Evolutionary conservation across 176 grass and related monocot genomes (phyloP).

Genomic region (Zoysia japonica): DNA sequence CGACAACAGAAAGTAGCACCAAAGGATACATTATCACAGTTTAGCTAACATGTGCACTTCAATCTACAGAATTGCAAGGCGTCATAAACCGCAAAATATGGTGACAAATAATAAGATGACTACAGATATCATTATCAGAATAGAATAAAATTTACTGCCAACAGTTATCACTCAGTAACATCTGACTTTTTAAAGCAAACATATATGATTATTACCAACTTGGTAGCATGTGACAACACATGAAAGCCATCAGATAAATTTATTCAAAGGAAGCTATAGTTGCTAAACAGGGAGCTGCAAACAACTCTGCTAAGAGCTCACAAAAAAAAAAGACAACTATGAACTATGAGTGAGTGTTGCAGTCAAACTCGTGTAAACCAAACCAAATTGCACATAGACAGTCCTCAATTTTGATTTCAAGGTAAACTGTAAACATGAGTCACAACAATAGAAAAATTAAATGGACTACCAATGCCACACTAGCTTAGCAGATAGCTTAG

Average conservation of each 20-base stretch:
- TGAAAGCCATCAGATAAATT: constrained; percentile 10
- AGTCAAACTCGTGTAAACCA: not conserved
- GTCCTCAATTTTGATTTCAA: not conserved
- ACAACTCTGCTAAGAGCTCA: not conserved
- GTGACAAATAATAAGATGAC: not conserved
- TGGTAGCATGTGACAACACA: not conserved
- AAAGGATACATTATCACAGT: not conserved
- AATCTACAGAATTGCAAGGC: not conserved
- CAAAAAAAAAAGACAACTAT: not conserved
- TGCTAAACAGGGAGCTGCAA: too few relatives aligned
- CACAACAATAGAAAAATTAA: too few relatives aligned
- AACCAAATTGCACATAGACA: not conserved
- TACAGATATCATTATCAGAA: not conserved
- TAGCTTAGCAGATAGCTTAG: too few relatives aligned
- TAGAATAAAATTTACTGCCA: not conserved
- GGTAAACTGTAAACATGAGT: too few relatives aligned
- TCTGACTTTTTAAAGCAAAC: not conserved
- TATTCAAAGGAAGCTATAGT: not conserved
- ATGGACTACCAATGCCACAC: too few relatives aligned
- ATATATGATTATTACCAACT: not conserved
- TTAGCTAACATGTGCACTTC: not conserved
- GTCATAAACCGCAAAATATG: not conserved
- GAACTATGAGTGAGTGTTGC: not conserved
- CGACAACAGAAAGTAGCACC: not conserved
- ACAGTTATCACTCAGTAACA: not conserved